These are phyloP conservation scores for Tillandsia leiboldiana DNA, from an alignment of 176 grass and related monocot genomes.

Conservation along the genomic window DNA sequence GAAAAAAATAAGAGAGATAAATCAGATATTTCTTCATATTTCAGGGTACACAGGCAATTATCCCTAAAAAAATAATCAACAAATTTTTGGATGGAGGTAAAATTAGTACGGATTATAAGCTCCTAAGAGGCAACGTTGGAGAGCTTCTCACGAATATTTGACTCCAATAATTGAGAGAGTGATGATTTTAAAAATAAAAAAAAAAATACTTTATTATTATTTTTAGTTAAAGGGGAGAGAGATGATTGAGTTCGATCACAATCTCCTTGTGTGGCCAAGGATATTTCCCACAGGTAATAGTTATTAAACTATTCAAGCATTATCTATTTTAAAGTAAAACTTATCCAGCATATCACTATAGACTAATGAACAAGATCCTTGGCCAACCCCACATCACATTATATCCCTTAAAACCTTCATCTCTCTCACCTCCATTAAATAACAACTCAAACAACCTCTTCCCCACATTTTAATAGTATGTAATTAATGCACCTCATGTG, in stretches of 20 bases:
- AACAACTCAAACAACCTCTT: neutral
- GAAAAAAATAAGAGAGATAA: too few species aligned
- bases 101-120: too few species aligned
- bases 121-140: too few species aligned
- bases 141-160: too few species aligned
- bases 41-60: too few species aligned
- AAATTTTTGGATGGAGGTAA: too few species aligned
- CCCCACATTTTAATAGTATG: neutral
- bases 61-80: too few species aligned
- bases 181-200: too few species aligned
- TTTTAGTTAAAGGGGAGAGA: too few species aligned
- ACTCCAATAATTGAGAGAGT: too few species aligned
- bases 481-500: neutral
- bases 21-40: too few species aligned
- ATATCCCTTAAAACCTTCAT: conserved; percentile 22
- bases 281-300: neutral
- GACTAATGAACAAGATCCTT: neutral
- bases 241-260: neutral
- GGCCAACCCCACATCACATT: conserved; percentile 1
- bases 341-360: neutral
- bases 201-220: too few species aligned
- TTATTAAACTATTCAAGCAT: neutral
- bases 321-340: conserved; percentile 5
- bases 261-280: conserved; percentile 6
- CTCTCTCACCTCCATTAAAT: neutral